phyloP scores from a whole-genome alignment of 2,329 filamentous ascomycete species.

The Pezicula carpinea region DNA sequence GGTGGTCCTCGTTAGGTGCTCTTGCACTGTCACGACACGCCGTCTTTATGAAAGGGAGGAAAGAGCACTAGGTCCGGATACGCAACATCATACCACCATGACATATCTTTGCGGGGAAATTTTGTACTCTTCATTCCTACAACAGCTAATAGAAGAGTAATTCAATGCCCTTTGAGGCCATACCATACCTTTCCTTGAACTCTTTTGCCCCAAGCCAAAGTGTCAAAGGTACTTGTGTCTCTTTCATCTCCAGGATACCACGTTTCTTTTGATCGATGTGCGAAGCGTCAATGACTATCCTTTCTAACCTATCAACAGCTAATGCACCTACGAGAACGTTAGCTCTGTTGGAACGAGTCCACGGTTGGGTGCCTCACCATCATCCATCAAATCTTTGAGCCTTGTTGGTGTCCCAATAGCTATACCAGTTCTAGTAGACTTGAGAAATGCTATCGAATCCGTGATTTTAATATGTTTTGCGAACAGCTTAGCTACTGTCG shows the following conservation, averaged over 20 bases:
- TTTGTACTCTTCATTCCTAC: background rate
- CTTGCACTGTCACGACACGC: too few relatives aligned
- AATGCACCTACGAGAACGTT: slow-evolving; percentile 52
- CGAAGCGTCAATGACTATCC: slow-evolving; percentile 84
- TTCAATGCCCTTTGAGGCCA: slow-evolving; percentile 51
- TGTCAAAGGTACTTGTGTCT: slow-evolving; percentile 77
- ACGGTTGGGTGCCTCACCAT: slow-evolving; percentile 49
- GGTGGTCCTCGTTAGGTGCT: too few relatives aligned
- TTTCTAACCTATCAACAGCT: slow-evolving; percentile 64
- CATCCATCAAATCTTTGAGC: slow-evolving; percentile 75
- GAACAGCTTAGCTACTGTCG: slow-evolving; percentile 83
- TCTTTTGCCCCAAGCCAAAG: slow-evolving; percentile 67
- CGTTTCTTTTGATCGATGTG: slow-evolving; percentile 94
- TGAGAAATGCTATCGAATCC: slow-evolving; percentile 75
- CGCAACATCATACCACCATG: too few relatives aligned
- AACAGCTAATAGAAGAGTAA: slow-evolving; percentile 58
- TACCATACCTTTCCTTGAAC: slow-evolving; percentile 64
- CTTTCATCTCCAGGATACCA: slow-evolving; percentile 91
- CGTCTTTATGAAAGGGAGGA: too few relatives aligned
- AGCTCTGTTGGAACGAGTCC: slow-evolving; percentile 6
- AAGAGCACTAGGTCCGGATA: too few relatives aligned
- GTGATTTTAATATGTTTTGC: slow-evolving; percentile 97
- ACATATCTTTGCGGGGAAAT: background rate
- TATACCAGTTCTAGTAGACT: slow-evolving; percentile 69
- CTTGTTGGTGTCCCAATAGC: slow-evolving; percentile 86